Evolutionary conservation across 768 basidiomycete species (phyloP).

Genomic region (Hysterangium stoloniferum): DNA sequence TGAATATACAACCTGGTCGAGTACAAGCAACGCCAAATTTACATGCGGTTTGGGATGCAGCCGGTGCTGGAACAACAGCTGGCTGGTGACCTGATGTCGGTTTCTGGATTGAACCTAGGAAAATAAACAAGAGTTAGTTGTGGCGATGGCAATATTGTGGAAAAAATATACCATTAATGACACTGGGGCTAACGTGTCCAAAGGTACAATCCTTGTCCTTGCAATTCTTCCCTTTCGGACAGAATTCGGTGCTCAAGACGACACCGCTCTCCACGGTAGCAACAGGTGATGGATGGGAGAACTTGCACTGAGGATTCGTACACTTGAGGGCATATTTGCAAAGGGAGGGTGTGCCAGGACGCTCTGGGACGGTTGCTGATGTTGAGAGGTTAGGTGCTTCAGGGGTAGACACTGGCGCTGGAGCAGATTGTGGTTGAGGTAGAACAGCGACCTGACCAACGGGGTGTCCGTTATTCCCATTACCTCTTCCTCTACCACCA

Average conservation of each 20-base stretch:
- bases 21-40: constrained; percentile 69
- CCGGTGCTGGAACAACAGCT: constrained; percentile 15
- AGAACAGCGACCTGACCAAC: constrained; percentile 21
- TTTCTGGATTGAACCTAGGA: too few species aligned
- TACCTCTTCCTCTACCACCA: constrained; percentile 15
- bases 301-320: constrained; percentile 82
- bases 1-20: constrained; percentile 56
- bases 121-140: constrained; percentile 16
- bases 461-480: constrained; percentile 20
- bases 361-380: constrained; percentile 35
- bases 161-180: constrained; percentile 45
- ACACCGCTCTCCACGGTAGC: constrained; percentile 92
- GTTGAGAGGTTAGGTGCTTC: constrained; percentile 18
- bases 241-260: constrained; percentile 89
- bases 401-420: constrained; percentile 14
- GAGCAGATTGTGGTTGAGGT: constrained; percentile 10
- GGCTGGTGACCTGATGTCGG: constrained; percentile 26
- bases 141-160: not conserved
- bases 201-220: constrained; percentile 92
- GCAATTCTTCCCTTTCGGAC: constrained; percentile 83
- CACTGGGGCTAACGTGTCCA: constrained; percentile 85
- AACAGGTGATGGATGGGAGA: constrained; percentile 94
- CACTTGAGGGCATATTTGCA: constrained; percentile 94
- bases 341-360: constrained; percentile 80
- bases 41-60: constrained; percentile 35